phyloP scores from a whole-genome alignment of 2,329 filamentous ascomycete genomes.

The Trichoderma asperellum region DNA sequence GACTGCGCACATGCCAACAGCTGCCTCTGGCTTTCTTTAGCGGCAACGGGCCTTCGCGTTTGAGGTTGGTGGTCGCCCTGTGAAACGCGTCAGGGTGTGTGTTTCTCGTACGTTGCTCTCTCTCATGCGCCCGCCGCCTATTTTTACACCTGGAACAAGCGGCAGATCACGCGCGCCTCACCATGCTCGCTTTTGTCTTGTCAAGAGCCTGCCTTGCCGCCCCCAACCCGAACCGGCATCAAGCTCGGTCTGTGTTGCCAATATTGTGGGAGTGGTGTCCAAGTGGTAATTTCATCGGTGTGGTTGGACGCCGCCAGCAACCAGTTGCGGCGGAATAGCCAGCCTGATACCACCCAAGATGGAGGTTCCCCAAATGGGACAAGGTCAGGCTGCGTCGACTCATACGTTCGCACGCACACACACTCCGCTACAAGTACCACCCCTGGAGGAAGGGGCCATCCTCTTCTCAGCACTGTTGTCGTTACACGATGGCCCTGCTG shows the following conservation, averaged over 20 bases:
- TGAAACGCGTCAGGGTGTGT: constrained; percentile 7
- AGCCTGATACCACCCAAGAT: constrained; percentile 12
- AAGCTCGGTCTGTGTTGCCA: constrained; percentile 6
- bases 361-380: constrained; percentile 15
- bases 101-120: constrained; percentile 4
- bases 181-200: background rate
- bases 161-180: constrained; percentile 15
- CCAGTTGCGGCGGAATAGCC: background rate
- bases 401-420: constrained; percentile 16
- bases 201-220: background rate
- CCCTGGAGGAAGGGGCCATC: constrained; percentile 17
- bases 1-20: constrained; percentile 14
- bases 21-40: constrained; percentile 20
- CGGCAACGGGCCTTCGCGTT: constrained; percentile 22
- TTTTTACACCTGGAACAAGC: constrained; percentile 1
- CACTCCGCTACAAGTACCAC: constrained; percentile 10
- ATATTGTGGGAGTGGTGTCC: background rate
- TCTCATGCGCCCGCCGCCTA: background rate
- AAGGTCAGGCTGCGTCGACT: constrained; percentile 17
- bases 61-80: constrained; percentile 9
- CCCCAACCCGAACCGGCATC: background rate
- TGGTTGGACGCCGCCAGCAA: constrained; percentile 1
- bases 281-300: constrained; percentile 7
- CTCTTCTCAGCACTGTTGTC: constrained; percentile 13
- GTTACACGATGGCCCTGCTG: constrained; percentile 25